Conservation (phyloP, 2,329 filamentous ascomycete genomes). For the Ampelomyces quisqualis region DNA sequence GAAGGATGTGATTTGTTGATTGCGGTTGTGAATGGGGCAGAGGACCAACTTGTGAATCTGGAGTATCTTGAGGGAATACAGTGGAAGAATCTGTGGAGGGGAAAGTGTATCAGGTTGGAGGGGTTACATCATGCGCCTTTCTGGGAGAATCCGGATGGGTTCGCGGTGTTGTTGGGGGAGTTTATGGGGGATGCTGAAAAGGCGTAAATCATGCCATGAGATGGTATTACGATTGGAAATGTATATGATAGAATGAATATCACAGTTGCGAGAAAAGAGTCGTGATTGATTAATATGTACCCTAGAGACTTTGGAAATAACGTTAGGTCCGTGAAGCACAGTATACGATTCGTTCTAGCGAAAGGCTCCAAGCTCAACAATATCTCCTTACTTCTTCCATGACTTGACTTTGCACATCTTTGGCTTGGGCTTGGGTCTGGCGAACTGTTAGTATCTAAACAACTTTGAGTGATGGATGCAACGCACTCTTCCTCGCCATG, state of each 20-base stretch:
- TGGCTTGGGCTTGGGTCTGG: no score
- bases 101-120: constrained; percentile 26
- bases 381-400: no score
- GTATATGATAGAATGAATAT: no score
- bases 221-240: neutral
- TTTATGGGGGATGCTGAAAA: constrained; percentile 19
- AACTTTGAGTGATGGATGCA: no score
- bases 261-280: no score
- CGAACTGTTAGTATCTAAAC: no score
- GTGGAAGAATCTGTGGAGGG: constrained; percentile 32
- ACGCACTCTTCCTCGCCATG: neutral
- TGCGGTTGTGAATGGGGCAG: constrained; percentile 34
- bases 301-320: no score
- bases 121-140: constrained; percentile 35
- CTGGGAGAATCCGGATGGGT: constrained; percentile 27
- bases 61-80: constrained; percentile 32
- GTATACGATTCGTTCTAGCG: no score
- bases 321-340: no score
- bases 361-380: no score
- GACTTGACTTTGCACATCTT: no score
- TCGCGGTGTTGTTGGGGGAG: constrained; percentile 18
- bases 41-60: constrained; percentile 35
- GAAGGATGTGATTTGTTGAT: constrained; percentile 19
- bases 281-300: no score
- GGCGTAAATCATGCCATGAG: neutral